Evolutionary conservation across 1,139 yeast species (phyloP), one percentile per base, ranked within the genome.

Genomic region (Candida glucosophila): DNA sequence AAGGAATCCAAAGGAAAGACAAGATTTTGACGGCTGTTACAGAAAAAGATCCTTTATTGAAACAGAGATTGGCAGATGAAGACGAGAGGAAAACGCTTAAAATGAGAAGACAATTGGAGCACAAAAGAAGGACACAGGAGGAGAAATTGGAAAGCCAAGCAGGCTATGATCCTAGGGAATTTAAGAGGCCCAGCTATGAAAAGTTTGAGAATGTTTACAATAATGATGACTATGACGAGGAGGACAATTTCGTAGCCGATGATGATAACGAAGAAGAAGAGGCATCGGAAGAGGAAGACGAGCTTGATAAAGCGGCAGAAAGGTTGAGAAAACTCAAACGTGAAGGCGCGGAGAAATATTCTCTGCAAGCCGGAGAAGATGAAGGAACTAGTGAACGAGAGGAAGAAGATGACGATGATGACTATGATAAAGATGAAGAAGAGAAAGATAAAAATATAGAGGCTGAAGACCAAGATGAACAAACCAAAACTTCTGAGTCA

Each of bases 41-140:
- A 3, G 72, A 73, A 15, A 80, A 74, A 33, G 98, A 90, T 58
- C 98, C 98, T 2, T 83, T 85, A 49, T 63, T 78, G 50, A 77
- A 77, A 38, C 88, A 86, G 44, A 73, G 82, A 44, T 75, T 75
- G 41, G 76, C 88, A 17, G 95, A 85, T 48, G 82, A 75, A 54
- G 77, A 74, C 34, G 94, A 80, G 43, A 73, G 75, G 40, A 74
- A 82, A 55, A 65, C 76, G 34, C 57, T 72, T 46, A 72, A 80
- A 52, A 72, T 78, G 52, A 70, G 76, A 63, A 65, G 88, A 59
- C 78, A 74, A 63, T 59, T 73, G 40, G 72, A 67, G 38, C 50
- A 66, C 37, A 75, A 70, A 43, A 62, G 73, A 34, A 61, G 67
- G 35, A 42, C 59, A 27, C 68, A 62, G 35, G 70, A 64, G 34